These are phyloP conservation scores for Eucalyptus curtisii DNA, from an alignment of 345 rosid species.

Conservation along the genomic window DNA sequence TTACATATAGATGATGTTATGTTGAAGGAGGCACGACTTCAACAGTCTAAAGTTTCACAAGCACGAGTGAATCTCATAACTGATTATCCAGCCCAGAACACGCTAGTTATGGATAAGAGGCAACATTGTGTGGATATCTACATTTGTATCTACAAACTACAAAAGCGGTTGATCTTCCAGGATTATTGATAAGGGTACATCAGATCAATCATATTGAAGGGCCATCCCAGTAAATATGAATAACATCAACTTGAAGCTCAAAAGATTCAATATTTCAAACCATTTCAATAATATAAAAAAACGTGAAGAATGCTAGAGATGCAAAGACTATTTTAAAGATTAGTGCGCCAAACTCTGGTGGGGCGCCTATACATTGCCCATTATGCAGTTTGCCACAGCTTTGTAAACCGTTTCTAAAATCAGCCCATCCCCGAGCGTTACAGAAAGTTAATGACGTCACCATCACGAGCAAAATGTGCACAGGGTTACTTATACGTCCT, in stretches of 20 bases:
- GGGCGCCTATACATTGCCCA: not conserved
- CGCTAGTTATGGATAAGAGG: not conserved
- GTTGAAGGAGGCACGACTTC: too few species aligned
- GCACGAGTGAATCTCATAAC: not conserved
- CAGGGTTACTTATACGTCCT: conserved; percentile 32
- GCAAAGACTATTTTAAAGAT: not conserved
- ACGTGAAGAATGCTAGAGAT: not conserved
- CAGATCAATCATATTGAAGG: too few species aligned
- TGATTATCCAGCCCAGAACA: not conserved
- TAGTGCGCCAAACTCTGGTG: not conserved
- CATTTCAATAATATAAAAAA: not conserved
- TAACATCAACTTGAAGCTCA: not conserved
- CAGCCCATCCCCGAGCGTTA: not conserved
- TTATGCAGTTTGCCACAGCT: not conserved
- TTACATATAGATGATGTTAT: too few species aligned
- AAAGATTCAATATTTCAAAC: not conserved
- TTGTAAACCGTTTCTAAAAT: not conserved
- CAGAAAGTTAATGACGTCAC: not conserved
- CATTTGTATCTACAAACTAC: not conserved
- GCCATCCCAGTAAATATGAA: not conserved
- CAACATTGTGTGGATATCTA: not conserved
- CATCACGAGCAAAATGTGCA: not conserved
- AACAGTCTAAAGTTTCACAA: not conserved
- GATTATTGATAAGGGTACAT: not conserved
- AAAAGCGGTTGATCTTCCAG: not conserved